Conservation (phyloP, 2,329 filamentous ascomycete genomes). For the Acarospora socialis region DNA sequence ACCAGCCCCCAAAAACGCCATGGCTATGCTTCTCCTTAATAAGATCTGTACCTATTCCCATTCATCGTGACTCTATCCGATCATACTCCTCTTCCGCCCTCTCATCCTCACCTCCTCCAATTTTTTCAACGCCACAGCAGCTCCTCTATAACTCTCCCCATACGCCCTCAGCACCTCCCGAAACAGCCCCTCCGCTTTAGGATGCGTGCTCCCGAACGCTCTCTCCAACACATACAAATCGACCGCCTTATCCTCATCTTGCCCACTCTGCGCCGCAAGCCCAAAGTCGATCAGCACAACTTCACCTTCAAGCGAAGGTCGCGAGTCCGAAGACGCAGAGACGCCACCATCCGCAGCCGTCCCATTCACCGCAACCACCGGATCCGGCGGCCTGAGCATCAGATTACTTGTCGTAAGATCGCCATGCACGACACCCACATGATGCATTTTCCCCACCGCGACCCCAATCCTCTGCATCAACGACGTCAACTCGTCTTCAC, state of each 20-base stretch:
- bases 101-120: constrained; percentile 87
- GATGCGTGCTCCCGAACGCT: constrained; percentile 90
- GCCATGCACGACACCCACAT: constrained; percentile 77
- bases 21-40: neutral
- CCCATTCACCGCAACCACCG: constrained; percentile 19
- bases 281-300: constrained; percentile 92
- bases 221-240: constrained; percentile 92
- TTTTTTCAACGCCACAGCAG: constrained; percentile 58
- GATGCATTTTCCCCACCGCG: constrained; percentile 64
- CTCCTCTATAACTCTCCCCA: constrained; percentile 58
- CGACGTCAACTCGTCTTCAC: constrained; percentile 39
- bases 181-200: constrained; percentile 65
- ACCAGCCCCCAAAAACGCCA: neutral
- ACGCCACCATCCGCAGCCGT: constrained; percentile 7
- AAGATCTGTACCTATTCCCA: neutral
- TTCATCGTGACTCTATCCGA: constrained; percentile 47
- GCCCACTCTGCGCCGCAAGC: constrained; percentile 62
- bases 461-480: constrained; percentile 58
- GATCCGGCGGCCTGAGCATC: constrained; percentile 49
- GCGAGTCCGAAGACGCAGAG: too few species aligned
- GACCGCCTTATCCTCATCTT: constrained; percentile 88
- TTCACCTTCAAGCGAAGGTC: constrained; percentile 44
- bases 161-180: constrained; percentile 62
- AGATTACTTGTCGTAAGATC: constrained; percentile 96
- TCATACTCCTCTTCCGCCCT: constrained; percentile 91